A percentile compares a stretch with the other conserved stretches of the same genome.
Conservation (phyloP, 129 eudicot genomes). For the Dittrichia graveolens region DNA sequence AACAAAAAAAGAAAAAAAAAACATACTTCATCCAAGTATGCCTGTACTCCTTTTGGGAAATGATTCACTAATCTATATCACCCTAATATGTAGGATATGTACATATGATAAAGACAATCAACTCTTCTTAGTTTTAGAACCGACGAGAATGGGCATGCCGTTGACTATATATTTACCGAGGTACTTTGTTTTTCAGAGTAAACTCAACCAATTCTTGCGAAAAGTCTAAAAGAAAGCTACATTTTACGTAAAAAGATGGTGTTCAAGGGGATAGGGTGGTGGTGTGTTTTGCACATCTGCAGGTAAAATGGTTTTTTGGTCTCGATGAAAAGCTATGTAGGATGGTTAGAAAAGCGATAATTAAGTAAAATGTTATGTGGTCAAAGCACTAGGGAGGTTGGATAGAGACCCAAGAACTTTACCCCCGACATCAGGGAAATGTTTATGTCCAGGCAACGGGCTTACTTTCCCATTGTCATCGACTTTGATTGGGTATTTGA, state of each 20-base stretch:
- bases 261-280: too few species aligned
- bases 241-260: too few species aligned
- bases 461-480: constrained; percentile 60
- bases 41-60: neutral
- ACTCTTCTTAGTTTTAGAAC: constrained; percentile 1
- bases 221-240: too few species aligned
- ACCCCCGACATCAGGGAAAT: constrained; percentile 83
- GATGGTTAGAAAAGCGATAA: constrained; percentile 23
- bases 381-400: constrained; percentile 73
- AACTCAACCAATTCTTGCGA: too few species aligned
- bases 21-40: neutral
- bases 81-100: neutral
- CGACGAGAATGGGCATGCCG: neutral
- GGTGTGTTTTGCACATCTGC: too few species aligned
- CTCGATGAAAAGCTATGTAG: neutral
- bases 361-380: constrained; percentile 36
- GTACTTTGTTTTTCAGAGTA: neutral
- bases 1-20: constrained; percentile 1
- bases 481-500: constrained; percentile 71
- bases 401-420: constrained; percentile 69
- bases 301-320: neutral
- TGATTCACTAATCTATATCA: constrained; percentile 25
- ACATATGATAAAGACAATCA: constrained; percentile 21
- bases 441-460: constrained; percentile 60
- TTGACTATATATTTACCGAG: neutral